A percentile compares a stretch with the other conserved stretches of the same genome.
These are phyloP conservation scores for Colletotrichum camelliae DNA, from an alignment of 2,329 filamentous ascomycete genomes.

Conservation along the genomic window DNA sequence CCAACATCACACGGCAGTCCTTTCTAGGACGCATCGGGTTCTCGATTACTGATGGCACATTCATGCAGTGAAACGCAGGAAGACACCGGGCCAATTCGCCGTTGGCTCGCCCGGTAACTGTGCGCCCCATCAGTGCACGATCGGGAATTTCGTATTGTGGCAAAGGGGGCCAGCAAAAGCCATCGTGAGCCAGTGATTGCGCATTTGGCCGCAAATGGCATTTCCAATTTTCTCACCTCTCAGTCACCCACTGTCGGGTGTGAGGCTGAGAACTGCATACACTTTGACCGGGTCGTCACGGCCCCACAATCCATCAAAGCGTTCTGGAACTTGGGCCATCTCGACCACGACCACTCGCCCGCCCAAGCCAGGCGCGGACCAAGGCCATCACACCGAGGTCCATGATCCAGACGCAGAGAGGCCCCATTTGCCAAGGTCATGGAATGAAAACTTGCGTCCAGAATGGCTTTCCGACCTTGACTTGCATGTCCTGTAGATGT, in stretches of 20 bases:
- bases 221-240: not conserved
- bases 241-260: not conserved
- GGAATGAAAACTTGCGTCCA: not conserved
- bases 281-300: not conserved
- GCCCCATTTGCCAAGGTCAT: not conserved
- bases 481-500: not conserved
- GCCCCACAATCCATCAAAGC: constrained; percentile 16
- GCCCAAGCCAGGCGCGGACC: not conserved
- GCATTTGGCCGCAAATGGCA: constrained; percentile 13
- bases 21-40: not conserved
- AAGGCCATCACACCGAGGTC: not conserved
- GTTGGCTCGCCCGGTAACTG: not conserved
- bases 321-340: constrained; percentile 17
- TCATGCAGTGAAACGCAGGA: constrained; percentile 3
- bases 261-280: constrained; percentile 11
- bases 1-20: not conserved
- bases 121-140: not conserved
- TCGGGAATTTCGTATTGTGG: not conserved
- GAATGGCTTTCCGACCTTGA: not conserved
- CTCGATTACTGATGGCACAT: constrained; percentile 8
- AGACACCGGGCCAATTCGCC: not conserved
- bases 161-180: constrained; percentile 1
- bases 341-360: not conserved
- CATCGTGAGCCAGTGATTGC: constrained; percentile 12
- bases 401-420: not conserved